These are phyloP conservation scores for Aphanocladium album DNA, from an alignment of 2,329 filamentous ascomycete genomes.

Conservation along the genomic window DNA sequence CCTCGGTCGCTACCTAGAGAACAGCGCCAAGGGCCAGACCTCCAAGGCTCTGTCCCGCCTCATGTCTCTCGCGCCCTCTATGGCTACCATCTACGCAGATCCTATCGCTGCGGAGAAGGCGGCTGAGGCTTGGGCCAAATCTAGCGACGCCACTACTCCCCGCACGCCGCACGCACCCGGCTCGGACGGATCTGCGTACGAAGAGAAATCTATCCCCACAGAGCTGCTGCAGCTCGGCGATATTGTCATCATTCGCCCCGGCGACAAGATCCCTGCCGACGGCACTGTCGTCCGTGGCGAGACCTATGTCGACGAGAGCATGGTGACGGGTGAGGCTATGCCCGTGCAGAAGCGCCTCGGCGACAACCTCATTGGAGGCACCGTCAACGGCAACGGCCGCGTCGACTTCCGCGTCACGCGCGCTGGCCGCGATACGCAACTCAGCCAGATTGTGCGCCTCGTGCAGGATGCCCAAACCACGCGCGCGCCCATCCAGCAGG, in stretches of 20 bases:
- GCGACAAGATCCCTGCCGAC: constrained; percentile 95
- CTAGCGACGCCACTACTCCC: constrained; percentile 23
- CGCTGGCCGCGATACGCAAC: constrained; percentile 89
- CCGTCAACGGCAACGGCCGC: constrained; percentile 88
- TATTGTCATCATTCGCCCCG: constrained; percentile 85
- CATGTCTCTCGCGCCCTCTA: constrained; percentile 94
- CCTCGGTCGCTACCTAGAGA: constrained; percentile 86
- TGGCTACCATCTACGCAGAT: constrained; percentile 94
- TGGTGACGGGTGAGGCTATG: constrained; percentile 97
- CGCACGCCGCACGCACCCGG: constrained; percentile 29
- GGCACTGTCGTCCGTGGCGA: constrained; percentile 82
- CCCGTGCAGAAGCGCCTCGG: constrained; percentile 86
- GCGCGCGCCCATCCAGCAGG: constrained; percentile 86
- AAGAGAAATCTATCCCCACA: constrained; percentile 83
- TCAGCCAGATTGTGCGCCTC: constrained; percentile 97
- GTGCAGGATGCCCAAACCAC: constrained; percentile 96
- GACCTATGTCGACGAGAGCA: constrained; percentile 93
- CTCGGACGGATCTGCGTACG: constrained; percentile 56
- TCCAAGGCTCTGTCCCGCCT: constrained; percentile 87
- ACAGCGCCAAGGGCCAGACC: constrained; percentile 91
- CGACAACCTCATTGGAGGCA: constrained; percentile 79
- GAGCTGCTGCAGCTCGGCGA: constrained; percentile 93
- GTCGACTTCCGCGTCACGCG: constrained; percentile 89
- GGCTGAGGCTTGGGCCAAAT: constrained; percentile 65
- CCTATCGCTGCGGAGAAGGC: constrained; percentile 90